Percentiles rank a stretch among this genome's conserved stretches.
Conservation (phyloP, 2,329 filamentous ascomycete genomes). For the Colletotrichum tropicicola region DNA sequence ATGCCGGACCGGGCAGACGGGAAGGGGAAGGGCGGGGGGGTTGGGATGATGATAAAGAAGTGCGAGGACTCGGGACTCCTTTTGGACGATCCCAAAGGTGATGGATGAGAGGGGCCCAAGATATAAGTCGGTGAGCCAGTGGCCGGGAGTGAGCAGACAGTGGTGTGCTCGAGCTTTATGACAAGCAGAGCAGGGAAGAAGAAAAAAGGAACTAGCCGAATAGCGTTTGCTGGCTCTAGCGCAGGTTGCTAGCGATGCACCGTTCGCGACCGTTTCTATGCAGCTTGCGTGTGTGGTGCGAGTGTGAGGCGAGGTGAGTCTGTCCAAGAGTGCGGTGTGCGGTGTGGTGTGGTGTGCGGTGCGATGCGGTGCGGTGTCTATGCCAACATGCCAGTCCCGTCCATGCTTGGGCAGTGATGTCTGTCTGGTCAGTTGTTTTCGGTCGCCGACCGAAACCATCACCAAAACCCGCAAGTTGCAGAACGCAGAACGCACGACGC, state of each 20-base stretch:
- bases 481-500: constrained; percentile 7
- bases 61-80: not conserved
- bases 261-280: constrained; percentile 29
- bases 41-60: not conserved
- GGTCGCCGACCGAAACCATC: constrained; percentile 29
- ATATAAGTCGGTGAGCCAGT: constrained; percentile 27
- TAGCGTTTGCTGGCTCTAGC: constrained; percentile 26
- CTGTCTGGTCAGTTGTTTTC: constrained; percentile 21
- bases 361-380: not conserved
- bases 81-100: constrained; percentile 12
- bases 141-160: not conserved
- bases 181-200: constrained; percentile 15
- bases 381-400: not conserved
- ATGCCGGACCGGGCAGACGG: not conserved
- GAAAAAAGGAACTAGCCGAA: not conserved
- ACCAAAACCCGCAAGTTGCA: constrained; percentile 4
- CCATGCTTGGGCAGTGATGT: not conserved
- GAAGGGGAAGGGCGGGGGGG: not conserved
- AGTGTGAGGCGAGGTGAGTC: not conserved
- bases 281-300: not conserved
- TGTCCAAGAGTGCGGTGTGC: not conserved
- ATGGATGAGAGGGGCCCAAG: constrained; percentile 23
- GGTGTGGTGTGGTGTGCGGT: not conserved
- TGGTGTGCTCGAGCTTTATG: constrained; percentile 30
- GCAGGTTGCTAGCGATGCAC: constrained; percentile 25